These are phyloP conservation scores for Ogataea parapolymorpha DNA, from an alignment of 805 yeast species.

Conservation along the genomic window DNA sequence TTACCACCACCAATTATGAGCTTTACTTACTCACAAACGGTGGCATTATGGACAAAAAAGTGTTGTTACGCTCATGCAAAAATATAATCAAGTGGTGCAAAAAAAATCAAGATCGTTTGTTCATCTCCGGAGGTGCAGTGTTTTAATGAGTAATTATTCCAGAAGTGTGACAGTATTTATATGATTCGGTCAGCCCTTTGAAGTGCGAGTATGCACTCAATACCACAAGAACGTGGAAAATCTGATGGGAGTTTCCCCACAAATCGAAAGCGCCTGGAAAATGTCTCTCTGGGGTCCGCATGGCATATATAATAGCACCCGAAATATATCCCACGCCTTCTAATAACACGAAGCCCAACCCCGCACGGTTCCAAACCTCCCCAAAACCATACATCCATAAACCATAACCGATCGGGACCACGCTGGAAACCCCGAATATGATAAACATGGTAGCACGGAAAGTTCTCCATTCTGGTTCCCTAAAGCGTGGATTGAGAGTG, in stretches of 20 bases:
- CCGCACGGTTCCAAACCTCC: conserved; percentile 49
- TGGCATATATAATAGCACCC: conserved; percentile 80
- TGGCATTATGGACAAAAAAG: conserved; percentile 51
- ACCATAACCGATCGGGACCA: conserved; percentile 64
- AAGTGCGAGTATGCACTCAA: conserved; percentile 75
- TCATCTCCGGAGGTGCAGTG: conserved; percentile 70
- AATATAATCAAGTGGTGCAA: conserved; percentile 74
- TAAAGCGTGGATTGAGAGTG: conserved; percentile 63
- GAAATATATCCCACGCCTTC: conserved; percentile 74
- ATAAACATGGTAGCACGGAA: conserved; percentile 77
- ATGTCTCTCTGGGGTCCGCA: conserved; percentile 71
- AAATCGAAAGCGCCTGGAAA: conserved; percentile 63
- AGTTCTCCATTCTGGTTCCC: conserved; percentile 70
- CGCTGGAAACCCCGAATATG: conserved; percentile 73
- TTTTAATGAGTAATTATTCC: conserved; percentile 34
- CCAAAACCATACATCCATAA: conserved; percentile 43
- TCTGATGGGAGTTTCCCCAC: conserved; percentile 81
- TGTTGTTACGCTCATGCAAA: conserved; percentile 58
- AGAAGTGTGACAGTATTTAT: conserved; percentile 43
- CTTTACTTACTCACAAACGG: conserved; percentile 56
- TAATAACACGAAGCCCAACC: conserved; percentile 55
- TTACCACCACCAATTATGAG: conserved; percentile 46
- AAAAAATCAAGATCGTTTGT: conserved; percentile 64
- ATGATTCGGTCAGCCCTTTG: conserved; percentile 56
- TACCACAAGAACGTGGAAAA: conserved; percentile 76